Evolutionary conservation across 345 rosid genomes (phyloP), one percentile per base, ranked within the genome.

Genomic region (Linum usitatissimum): DNA sequence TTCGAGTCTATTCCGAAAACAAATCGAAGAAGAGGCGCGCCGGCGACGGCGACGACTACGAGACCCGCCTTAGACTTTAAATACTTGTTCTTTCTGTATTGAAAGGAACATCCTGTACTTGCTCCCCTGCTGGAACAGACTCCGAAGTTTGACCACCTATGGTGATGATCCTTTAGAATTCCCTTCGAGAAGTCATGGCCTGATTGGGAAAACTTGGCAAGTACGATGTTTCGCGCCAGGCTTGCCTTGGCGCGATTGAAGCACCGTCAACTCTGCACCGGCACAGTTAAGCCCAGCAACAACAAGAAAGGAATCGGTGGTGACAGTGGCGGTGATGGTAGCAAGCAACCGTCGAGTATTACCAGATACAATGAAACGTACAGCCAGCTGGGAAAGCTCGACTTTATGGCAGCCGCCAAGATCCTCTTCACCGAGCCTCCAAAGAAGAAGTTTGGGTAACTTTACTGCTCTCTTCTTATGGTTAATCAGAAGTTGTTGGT

Each of bases 381-480:
- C 56, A 70, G 73, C 71, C 83, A 84, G 71, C 81, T 93, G 18
- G 88, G 84, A 53, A 86, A 84, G 38, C 87, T 90, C 48, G 91
- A 93, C 72, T 87, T 90, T 81, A 72, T 59, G 65, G 81, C 84
- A 7, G 94, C 99, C 23, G 73, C 96, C 48, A 79, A 84, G 74
- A 87, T 93, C 40, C 77, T 93, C 70, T 87, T 87, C 81, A 71
- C 80, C 60, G 76, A 69, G n/a, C 76, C 84, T 19, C 81, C 90
- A 1, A 87, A 79, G 69, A 84, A 79, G 70, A 79, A 86, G 66
- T 87, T 90, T 55, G 99, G 97, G 97, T 93, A 86, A 20, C 28
- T 3, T 31, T 54, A 56, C 14, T 42, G 49, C 12, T 23, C 40
- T 63, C 30, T 55, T 45, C n/a, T 18, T 36, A 54, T 4, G 4